Percentiles rank a stretch among this genome's conserved stretches.
Evolutionary conservation across 352 stramenopile genomes (phyloP).

Genomic region (Pythium utonaiense): DNA sequence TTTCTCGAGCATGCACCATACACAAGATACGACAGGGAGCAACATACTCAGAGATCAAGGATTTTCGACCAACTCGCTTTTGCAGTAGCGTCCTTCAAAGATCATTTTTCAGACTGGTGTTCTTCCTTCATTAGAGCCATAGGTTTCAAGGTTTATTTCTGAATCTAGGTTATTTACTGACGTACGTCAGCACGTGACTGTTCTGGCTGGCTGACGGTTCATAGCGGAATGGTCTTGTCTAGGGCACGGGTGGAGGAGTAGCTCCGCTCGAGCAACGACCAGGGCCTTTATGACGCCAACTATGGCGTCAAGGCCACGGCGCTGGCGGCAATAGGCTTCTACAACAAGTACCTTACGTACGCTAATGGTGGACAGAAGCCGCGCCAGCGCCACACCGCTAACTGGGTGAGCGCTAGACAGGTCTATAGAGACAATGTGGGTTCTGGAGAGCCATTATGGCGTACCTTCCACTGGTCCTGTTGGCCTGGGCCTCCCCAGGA

Average conservation of each 20-base stretch:
- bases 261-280: not conserved
- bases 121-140: no score
- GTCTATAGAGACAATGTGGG: not conserved
- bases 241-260: not conserved
- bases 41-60: no score
- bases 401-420: not conserved
- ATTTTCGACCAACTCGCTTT: no score
- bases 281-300: not conserved
- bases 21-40: no score
- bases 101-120: no score
- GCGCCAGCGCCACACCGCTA: not conserved
- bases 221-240: not conserved
- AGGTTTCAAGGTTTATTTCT: no score
- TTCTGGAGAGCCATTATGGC: not conserved
- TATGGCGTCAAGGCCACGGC: not conserved
- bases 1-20: no score
- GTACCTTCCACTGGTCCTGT: not conserved
- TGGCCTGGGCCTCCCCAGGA: not conserved
- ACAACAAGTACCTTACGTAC: not conserved
- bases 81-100: no score
- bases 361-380: not conserved
- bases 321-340: not conserved
- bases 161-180: not conserved
- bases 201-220: no score
- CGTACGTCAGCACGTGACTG: not conserved